Base-by-base conservation (phyloP, 2,329 filamentous ascomycete genomes). In the Neonectria magnoliae region DNA sequence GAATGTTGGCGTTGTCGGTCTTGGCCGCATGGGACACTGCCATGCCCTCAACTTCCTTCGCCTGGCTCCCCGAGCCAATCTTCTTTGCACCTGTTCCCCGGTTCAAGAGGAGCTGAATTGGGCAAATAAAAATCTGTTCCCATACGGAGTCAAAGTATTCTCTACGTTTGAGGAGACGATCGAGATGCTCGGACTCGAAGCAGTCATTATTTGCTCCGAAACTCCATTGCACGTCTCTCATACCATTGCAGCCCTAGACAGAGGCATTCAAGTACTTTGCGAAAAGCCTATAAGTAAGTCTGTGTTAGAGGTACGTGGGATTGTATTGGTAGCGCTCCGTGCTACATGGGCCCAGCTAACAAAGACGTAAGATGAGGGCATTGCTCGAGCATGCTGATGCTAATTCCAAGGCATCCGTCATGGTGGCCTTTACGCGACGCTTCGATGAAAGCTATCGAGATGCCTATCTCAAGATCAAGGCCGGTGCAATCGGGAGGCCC, bases 371-470 rank as follows among this genome's bases (percentile, higher is more conserved):
- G 45, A 9, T 48, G 25, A 48, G n/a, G 13, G 25, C 45, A 16
- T 16, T 48, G 16, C 16, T 25, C 25, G 25, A 48, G 3, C 45
- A 7, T 10, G 22, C 16, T n/a, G 52, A 44, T n/a, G 36, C 31
- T 16, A 55, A 42, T 9, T 36, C 22, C 18, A 20, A 55, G 13
- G 41, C 52, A 18, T 42, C 41, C 25, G 11, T 44, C 3, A 44
- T 55, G 52, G 52, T 44, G 7, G 36, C 45, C 4, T 48, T 48
- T 16, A 10, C 22, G 11, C 54, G 54, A 7, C 27, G 54, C 7
- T 57, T 47, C 11, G 54, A 57, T 27, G 41, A 57, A 14, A 57
- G 54, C n/a, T 31, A 57, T 20, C 54, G 45, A 57, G 42, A 57
- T 47, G 38, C 41, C 8, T 47, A 47, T 9, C 16, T 29, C 3